Base-by-base conservation (phyloP, 2,329 filamentous ascomycete genomes). In the Trichoderma cornu-damae region DNA sequence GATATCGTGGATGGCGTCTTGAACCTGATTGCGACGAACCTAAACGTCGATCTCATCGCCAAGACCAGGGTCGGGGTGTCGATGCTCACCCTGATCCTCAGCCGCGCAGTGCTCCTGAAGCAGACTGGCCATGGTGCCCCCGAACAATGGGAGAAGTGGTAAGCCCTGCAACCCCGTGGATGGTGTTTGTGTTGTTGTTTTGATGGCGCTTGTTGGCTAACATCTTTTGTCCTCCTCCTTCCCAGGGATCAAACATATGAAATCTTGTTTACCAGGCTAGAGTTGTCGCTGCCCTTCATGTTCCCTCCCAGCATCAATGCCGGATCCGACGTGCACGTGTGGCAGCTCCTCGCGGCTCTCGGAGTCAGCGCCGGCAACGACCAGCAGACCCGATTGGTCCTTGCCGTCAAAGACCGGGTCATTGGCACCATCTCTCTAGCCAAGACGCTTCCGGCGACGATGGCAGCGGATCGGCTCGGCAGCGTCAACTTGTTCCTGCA, bases 401-500 rank as follows among this genome's bases (percentile, higher is more conserved):
- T 96, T 67, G 92, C 91, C 38, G 94, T 99, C 65, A 99, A 97
- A 82, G 94, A 99, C 67, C 87, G 93, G 54, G 94, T 99, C 59
- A 95, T 97, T 83, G 92, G 96, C 69, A 97, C 94, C 0, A 90
- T 99, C 9, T 79, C 82, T 28, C 84, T 96, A 52, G 88, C 90
- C 66, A 96, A 96, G 79, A 93, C 90, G 1, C 79, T 99, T 32
- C 93, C 94, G 16, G 81, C 86, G 14, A 88, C 94, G 58, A 90
- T 97, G 85, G 86, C 89, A 11, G 85, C 85, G 60, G 86, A 90
- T 69, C 86, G 93, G 59, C 78, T 96, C 58, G 87, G 88, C 59
- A 96, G 96, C 68, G 94, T 99, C 64, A 99, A 99, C 70, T 77
- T 99, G 57, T 99, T 99, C 73, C 96, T 99, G 92, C 88, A 91